Evolutionary conservation across 441 rosid species (phyloP).

Genomic region (Raphanus hybrid): DNA sequence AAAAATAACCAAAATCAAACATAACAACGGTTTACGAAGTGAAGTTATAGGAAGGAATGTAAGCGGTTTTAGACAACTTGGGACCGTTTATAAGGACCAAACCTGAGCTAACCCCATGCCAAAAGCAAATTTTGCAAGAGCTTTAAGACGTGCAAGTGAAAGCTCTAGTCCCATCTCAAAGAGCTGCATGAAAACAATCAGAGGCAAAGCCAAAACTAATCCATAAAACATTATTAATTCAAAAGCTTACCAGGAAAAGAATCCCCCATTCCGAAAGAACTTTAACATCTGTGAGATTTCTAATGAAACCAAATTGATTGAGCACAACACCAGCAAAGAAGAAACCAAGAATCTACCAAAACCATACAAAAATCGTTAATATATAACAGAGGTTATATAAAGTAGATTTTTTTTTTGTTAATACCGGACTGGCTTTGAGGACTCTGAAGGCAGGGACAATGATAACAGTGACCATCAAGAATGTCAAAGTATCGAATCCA

Average conservation of each 20-base stretch:
- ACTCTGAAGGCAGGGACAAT: constrained; percentile 90
- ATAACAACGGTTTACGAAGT: neutral
- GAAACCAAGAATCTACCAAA: constrained; percentile 92
- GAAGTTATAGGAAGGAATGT: constrained; percentile 9
- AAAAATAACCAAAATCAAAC: neutral
- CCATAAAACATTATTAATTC: constrained; percentile 1
- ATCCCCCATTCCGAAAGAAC: constrained; percentile 98
- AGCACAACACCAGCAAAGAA: constrained; percentile 96
- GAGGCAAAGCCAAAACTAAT: neutral
- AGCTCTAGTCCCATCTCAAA: constrained; percentile 99
- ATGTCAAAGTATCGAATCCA: constrained; percentile 95
- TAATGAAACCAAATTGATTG: constrained; percentile 87
- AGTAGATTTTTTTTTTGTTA: constrained; percentile 27
- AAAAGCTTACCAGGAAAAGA: constrained; percentile 86
- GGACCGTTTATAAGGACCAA: constrained; percentile 30
- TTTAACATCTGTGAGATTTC: constrained; percentile 94
- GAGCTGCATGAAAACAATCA: constrained; percentile 58
- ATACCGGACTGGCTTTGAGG: constrained; percentile 90
- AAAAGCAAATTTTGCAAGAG: constrained; percentile 96
- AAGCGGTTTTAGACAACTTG: constrained; percentile 4
- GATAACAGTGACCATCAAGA: constrained; percentile 88
- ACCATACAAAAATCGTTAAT: constrained; percentile 14
- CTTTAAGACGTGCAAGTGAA: constrained; percentile 93
- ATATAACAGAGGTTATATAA: neutral
- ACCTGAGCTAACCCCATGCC: constrained; percentile 99